These are phyloP conservation scores for Cladosporium colombiae DNA, from an alignment of 2,329 filamentous ascomycete species.

Conservation along the genomic window DNA sequence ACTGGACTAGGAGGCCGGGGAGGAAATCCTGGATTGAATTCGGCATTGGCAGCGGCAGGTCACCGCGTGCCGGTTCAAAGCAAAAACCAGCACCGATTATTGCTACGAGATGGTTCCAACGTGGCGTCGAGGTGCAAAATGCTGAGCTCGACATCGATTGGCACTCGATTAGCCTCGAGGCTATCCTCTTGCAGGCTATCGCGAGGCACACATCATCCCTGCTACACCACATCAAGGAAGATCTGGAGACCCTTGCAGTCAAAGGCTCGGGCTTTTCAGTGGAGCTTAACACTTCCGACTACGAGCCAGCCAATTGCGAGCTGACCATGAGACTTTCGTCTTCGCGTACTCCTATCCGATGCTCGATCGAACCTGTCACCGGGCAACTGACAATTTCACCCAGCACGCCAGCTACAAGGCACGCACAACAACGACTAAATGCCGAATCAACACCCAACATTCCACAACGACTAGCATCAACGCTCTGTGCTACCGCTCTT, in stretches of 20 bases:
- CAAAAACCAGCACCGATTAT: slow-evolving; percentile 43
- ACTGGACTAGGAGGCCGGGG: slow-evolving; percentile 74
- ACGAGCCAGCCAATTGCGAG: slow-evolving; percentile 66
- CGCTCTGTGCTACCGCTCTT: slow-evolving; percentile 63
- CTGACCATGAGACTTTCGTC: slow-evolving; percentile 70
- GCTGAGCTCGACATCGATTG: slow-evolving; percentile 66
- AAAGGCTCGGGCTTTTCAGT: slow-evolving; percentile 55
- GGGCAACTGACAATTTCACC: slow-evolving; percentile 75
- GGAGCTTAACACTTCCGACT: slow-evolving; percentile 57
- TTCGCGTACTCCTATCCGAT: slow-evolving; percentile 55
- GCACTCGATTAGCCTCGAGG: slow-evolving; percentile 69
- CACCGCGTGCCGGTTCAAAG: slow-evolving; percentile 32
- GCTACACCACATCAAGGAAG: slow-evolving; percentile 53
- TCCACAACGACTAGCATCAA: slow-evolving; percentile 57
- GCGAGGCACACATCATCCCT: slow-evolving; percentile 67
- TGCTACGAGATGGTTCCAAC: slow-evolving; percentile 77
- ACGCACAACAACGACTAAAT: slow-evolving; percentile 68
- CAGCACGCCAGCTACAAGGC: slow-evolving; percentile 37
- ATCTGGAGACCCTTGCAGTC: slow-evolving; percentile 3
- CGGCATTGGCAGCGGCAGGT: slow-evolving; percentile 69
- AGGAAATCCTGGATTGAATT: slow-evolving; percentile 90
- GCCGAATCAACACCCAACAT: slow-evolving; percentile 60
- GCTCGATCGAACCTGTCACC: slow-evolving; percentile 75
- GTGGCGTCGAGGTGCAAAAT: slow-evolving; percentile 72
- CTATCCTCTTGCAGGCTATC: slow-evolving; percentile 71